Evolutionary conservation across 495 filamentous ascomycete genomes (phyloP), one percentile per base, ranked within the genome.

Genomic region (Cercophora samala): DNA sequence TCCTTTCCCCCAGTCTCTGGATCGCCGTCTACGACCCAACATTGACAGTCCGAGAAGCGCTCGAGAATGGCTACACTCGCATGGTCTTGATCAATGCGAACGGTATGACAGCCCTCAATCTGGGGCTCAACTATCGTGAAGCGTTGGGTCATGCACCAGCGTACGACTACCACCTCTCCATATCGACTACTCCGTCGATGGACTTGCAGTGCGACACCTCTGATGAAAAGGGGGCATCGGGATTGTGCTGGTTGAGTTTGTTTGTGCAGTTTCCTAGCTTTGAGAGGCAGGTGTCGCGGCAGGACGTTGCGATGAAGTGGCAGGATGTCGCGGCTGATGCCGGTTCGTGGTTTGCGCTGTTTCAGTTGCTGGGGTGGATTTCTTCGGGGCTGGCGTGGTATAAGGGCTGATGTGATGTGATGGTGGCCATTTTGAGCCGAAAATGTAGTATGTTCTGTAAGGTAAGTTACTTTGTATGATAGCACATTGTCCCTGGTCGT

Each of bases 21-120:
- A 58, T 70, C 52, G 69, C 69, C 9, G 46, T 70, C 58, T 52
- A 70, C 62, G 69, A 70, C 63, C 69, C 69, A 19, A 70, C 65
- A 26, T 58, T 68, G 13, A 54, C 62, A 1, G 25, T 70, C 25
- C 23, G 65, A 46, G 22, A 70, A 54, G 58, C 69, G 11, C 59
- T 70, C 1, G 26, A 52, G 9, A 55, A 54, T 15, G 63, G 62
- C 22, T 68, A 67, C 63, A 67, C 65, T 4, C 60, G 65, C 5
- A 61, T 70, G 65, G 55, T 61, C 1, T 62, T 70, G n/a, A 65
- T 70, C 51, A 68, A 70, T 53, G 69, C 69, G 52, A 70, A 68
- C 59, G 69, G 69, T 15, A 46, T 70, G 19, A 56, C 58, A 9
- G 58, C 65, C 29, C 67, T 70, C 58, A 70, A 70, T 23, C 62